Percentiles rank a stretch among this genome's conserved stretches.
These are phyloP conservation scores for Kwoniella shivajii DNA, from an alignment of 1,284 basidiomycete genomes.

Conservation along the genomic window DNA sequence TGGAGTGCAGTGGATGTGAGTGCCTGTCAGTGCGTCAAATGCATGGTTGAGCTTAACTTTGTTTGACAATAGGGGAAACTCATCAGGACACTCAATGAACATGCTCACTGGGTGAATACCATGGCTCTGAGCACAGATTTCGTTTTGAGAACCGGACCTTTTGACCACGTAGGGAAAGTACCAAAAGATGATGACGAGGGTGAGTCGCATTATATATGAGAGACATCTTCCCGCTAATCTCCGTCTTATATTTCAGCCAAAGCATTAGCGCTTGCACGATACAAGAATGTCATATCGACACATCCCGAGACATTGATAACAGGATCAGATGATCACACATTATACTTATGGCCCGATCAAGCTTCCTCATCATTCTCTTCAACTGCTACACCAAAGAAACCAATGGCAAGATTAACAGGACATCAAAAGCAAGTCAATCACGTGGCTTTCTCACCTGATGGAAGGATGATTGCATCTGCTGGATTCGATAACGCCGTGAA, in stretches of 20 bases:
- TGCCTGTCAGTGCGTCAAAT: conserved; percentile 5
- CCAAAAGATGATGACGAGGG: conserved; percentile 78
- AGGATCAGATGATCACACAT: conserved; percentile 91
- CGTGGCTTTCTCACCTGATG: conserved; percentile 94
- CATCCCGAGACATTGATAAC: conserved; percentile 85
- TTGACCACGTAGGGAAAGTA: conserved; percentile 79
- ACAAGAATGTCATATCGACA: conserved; percentile 67
- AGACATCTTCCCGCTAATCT: neutral
- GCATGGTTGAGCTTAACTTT: neutral
- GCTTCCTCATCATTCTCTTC: conserved; percentile 59
- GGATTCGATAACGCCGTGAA: conserved; percentile 91
- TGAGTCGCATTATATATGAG: conserved; percentile 41
- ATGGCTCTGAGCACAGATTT: conserved; percentile 95
- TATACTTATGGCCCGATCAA: conserved; percentile 80
- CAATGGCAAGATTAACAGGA: conserved; percentile 82
- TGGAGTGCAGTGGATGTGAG: conserved; percentile 82
- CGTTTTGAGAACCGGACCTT: conserved; percentile 90
- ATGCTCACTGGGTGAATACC: conserved; percentile 98
- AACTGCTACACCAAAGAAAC: conserved; percentile 66
- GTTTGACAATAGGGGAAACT: conserved; percentile 57
- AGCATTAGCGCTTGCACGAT: conserved; percentile 70
- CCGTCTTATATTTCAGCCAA: conserved; percentile 60
- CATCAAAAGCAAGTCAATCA: conserved; percentile 96
- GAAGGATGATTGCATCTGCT: conserved; percentile 84
- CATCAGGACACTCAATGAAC: conserved; percentile 77